Base-by-base conservation (phyloP, 2,329 filamentous ascomycete species). In the Triangularia verruculosa region DNA sequence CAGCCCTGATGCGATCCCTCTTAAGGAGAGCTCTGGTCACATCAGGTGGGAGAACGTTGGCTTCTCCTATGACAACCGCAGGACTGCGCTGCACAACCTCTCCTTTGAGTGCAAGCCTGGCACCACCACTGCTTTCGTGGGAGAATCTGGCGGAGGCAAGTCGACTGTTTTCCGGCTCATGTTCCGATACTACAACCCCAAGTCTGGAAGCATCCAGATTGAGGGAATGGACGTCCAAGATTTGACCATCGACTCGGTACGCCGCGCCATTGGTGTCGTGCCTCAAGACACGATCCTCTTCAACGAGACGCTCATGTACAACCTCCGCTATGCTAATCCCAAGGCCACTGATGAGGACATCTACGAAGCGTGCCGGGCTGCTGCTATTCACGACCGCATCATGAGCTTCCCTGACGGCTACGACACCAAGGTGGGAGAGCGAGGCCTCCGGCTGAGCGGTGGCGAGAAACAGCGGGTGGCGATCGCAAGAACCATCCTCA, bases 111-210 rank as follows among this genome's bases (percentile, higher is more conserved):
- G 93, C 75, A 79, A 81, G 17, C 93, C 95, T 1, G 95, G 95
- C 59, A 97, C 93, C 0, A 98, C 93, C 0, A 99, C 94, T 5
- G 95, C 95, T 0, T 89, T 99, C 68, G 95, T 99, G 17, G 95
- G 95, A 67, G 94, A 98, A 76, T 98, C 94, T 30, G 95, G 95
- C 54, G 95, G 95, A 64, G 95, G 95, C 69, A 99, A 99, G 77
- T 98, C 94, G 2, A 99, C 95, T 0, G 86, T 99, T 25, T 97
- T 99, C 81, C 90, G 95, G 58, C 85, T 98, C 57, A 88, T 99
- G 74, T 98, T 97, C 82, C 90, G 95, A 17, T 99, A 97, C 77
- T 99, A 98, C 80, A 96, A 97, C 73, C 86, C 89, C 61, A 83
- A 88, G 59, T 84, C 87, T 59, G 95, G 95, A 34, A 87, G 82